Evolutionary conservation across 257 asterid genomes (phyloP).

Genomic region (Solanum virginianum): DNA sequence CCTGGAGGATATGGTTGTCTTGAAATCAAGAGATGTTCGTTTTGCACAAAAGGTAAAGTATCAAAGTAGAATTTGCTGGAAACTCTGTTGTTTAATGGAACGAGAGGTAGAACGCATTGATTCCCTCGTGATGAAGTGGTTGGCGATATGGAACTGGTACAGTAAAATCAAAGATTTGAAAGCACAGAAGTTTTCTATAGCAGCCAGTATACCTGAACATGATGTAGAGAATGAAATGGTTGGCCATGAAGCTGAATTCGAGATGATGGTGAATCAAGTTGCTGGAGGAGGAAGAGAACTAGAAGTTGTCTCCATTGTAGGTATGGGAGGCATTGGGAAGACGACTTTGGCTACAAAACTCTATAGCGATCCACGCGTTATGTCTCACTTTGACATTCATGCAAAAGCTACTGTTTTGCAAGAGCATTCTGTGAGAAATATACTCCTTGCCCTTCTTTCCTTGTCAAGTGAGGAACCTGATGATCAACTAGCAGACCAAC

Average conservation of each 20-base stretch:
- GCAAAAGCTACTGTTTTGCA: constrained; percentile 1
- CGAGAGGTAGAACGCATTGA: neutral
- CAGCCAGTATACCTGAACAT: neutral
- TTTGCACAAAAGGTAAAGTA: neutral
- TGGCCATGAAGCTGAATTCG: neutral
- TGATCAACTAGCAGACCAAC: neutral
- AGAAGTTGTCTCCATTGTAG: neutral
- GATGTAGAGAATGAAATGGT: neutral
- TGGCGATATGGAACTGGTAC: neutral
- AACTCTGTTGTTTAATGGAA: neutral
- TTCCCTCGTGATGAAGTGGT: neutral
- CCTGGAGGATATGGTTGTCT: neutral
- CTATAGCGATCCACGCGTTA: neutral
- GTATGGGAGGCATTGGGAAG: constrained; percentile 11
- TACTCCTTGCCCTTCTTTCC: neutral
- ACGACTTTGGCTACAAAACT: constrained; percentile 6
- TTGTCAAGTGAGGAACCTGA: neutral
- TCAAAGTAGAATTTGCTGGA: neutral
- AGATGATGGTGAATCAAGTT: neutral
- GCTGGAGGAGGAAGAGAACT: neutral
- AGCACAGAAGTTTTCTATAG: neutral
- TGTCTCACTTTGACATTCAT: neutral
- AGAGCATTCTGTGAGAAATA: neutral
- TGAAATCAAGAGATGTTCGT: neutral
- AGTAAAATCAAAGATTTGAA: neutral